A percentile compares a stretch with the other conserved stretches of the same genome.
Conservation (phyloP, 2,329 filamentous ascomycete species). For the Curvularia lunata region DNA sequence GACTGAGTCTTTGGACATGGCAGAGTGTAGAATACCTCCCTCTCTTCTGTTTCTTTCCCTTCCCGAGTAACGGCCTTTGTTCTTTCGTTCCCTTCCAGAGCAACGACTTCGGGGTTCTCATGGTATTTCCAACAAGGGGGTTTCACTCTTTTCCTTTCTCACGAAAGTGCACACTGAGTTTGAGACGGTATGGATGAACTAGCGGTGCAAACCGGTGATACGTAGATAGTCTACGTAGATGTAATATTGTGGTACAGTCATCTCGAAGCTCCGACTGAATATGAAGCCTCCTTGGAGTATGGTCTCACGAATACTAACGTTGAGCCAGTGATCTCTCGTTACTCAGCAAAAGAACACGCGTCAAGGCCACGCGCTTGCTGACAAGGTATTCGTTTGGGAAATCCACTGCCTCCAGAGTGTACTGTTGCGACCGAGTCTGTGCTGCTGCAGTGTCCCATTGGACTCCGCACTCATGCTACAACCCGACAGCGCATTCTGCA, state of each 20-base stretch:
- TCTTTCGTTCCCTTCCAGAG: neutral
- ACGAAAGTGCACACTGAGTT: neutral
- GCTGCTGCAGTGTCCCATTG: neutral
- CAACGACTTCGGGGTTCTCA: neutral
- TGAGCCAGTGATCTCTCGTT: no score
- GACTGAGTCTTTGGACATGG: neutral
- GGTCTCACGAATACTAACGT: neutral
- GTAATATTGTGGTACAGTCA: neutral
- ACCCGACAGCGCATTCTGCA: neutral
- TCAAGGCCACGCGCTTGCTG: no score
- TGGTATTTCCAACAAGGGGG: neutral
- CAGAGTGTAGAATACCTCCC: neutral
- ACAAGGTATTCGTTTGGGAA: no score
- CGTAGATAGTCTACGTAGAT: neutral
- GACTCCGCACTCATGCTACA: neutral
- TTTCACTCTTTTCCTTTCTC: neutral
- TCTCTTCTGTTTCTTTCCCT: neutral
- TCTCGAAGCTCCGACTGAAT: neutral
- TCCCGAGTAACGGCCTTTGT: no score
- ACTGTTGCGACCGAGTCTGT: neutral
- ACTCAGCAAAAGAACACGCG: no score
- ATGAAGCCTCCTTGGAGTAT: neutral
- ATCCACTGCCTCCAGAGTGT: no score
- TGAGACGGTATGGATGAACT: neutral
- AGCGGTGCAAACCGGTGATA: neutral